Conservation (phyloP, 2,329 filamentous ascomycete genomes). For the Hypoxylon sp. region DNA sequence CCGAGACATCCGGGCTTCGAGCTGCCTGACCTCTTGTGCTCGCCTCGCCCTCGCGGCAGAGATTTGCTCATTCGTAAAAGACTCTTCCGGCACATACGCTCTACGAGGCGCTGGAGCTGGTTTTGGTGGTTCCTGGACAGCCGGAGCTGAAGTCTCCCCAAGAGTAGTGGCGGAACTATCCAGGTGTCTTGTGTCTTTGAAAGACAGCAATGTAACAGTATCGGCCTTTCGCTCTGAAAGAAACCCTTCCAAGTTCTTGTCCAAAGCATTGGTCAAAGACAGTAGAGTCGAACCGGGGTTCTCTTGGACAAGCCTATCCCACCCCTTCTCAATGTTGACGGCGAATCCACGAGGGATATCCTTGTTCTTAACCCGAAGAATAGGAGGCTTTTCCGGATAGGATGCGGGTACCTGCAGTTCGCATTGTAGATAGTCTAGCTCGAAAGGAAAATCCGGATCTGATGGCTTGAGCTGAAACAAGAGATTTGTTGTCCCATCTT, state of each 20-base stretch:
- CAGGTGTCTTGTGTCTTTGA: conserved; percentile 69
- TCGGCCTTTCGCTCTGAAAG: conserved; percentile 79
- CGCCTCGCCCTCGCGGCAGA: conserved; percentile 74
- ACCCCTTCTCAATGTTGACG: conserved; percentile 83
- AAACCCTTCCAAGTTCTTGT: conserved; percentile 79
- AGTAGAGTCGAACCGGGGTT: conserved; percentile 73
- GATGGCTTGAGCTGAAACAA: conserved; percentile 78
- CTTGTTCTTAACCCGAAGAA: conserved; percentile 75
- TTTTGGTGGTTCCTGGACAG: conserved; percentile 25
- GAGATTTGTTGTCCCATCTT: conserved; percentile 69
- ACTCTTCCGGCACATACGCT: conserved; percentile 61
- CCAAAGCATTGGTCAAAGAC: conserved; percentile 76
- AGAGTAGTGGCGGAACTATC: conserved; percentile 47
- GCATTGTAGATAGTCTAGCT: conserved; percentile 78
- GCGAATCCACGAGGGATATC: conserved; percentile 80
- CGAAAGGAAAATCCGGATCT: conserved; percentile 88
- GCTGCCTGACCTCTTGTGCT: conserved; percentile 76
- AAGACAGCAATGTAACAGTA: conserved; percentile 77
- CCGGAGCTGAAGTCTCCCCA: conserved; percentile 31
- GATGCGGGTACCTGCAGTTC: conserved; percentile 73
- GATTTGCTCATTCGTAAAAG: conserved; percentile 72
- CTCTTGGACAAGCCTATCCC: conserved; percentile 73
- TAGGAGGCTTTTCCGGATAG: conserved; percentile 73
- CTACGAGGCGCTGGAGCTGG: conserved; percentile 42
- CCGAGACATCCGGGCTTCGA: conserved; percentile 81